Percentiles rank a stretch among this genome's conserved stretches.
phyloP scores from a whole-genome alignment of 148 eudicot genomes.

The Camellia granthamiana region DNA sequence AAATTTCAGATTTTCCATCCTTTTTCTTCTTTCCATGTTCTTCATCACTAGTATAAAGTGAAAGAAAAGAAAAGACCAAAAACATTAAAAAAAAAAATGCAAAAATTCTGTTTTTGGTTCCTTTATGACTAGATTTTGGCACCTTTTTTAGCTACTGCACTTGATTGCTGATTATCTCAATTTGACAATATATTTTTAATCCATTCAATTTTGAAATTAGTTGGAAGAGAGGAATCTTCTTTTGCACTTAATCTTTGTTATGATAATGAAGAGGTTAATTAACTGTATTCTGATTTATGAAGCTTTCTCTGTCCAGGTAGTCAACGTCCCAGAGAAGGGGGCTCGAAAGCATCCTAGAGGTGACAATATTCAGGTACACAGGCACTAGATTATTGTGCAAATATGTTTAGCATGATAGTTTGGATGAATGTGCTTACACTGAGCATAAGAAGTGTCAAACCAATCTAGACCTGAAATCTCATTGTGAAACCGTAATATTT shows the following conservation, averaged over 20 bases:
- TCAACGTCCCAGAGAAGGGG: conserved; percentile 98
- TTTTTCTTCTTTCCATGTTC: no score
- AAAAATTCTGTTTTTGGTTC: background rate
- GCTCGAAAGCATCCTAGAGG: conserved; percentile 99
- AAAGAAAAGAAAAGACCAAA: background rate
- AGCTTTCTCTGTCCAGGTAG: conserved; percentile 49
- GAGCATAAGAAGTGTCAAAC: background rate
- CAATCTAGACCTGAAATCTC: background rate
- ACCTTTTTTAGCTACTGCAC: background rate
- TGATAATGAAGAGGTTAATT: background rate
- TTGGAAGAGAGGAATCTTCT: background rate
- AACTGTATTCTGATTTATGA: conserved; percentile 17
- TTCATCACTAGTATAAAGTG: background rate
- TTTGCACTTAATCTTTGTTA: background rate
- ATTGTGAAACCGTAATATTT: background rate
- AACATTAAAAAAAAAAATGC: background rate
- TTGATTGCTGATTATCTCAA: background rate
- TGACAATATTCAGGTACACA: conserved; percentile 91
- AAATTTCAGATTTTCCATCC: no score
- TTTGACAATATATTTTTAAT: background rate
- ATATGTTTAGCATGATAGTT: background rate
- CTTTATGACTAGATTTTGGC: background rate
- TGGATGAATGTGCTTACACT: conserved; percentile 6
- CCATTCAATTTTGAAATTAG: background rate
- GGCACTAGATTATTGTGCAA: background rate